These are phyloP conservation scores for Cucurbita ficifolia DNA, from an alignment of 306 rosid genomes.

Conservation along the genomic window DNA sequence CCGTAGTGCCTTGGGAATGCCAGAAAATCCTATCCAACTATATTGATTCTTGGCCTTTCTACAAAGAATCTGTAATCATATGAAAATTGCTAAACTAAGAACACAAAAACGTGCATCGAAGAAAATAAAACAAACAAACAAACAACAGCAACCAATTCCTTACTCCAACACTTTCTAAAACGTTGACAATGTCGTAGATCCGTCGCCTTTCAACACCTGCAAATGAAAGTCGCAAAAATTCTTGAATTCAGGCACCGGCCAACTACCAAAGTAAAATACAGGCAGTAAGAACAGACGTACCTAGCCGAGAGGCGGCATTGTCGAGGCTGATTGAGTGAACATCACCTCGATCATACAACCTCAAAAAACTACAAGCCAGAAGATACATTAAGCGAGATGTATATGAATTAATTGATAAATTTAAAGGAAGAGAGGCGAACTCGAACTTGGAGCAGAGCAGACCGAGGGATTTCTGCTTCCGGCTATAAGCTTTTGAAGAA, in stretches of 20 bases:
- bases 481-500: slow-evolving; percentile 15
- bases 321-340: slow-evolving; percentile 63
- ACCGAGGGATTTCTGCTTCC: slow-evolving; percentile 47
- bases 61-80: slow-evolving; percentile 13
- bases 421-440: neutral
- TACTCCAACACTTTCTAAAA: slow-evolving; percentile 78
- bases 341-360: slow-evolving; percentile 50
- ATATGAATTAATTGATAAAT: neutral
- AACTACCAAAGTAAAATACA: neutral
- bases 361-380: slow-evolving; percentile 33
- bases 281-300: slow-evolving; percentile 10
- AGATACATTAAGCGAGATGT: neutral
- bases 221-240: neutral
- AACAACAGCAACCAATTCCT: neutral
- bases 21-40: slow-evolving; percentile 72
- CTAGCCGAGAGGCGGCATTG: slow-evolving; percentile 64
- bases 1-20: slow-evolving; percentile 41
- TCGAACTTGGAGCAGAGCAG: slow-evolving; percentile 78
- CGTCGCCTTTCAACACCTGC: slow-evolving; percentile 80
- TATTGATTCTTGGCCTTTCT: slow-evolving; percentile 87
- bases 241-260: neutral
- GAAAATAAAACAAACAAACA: neutral
- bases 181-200: slow-evolving; percentile 86
- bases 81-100: neutral
- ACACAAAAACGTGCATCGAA: neutral